Evolutionary conservation across 2,329 filamentous ascomycete genomes (phyloP), one percentile per base, ranked within the genome.

Genomic region (Scedosporium boydii): DNA sequence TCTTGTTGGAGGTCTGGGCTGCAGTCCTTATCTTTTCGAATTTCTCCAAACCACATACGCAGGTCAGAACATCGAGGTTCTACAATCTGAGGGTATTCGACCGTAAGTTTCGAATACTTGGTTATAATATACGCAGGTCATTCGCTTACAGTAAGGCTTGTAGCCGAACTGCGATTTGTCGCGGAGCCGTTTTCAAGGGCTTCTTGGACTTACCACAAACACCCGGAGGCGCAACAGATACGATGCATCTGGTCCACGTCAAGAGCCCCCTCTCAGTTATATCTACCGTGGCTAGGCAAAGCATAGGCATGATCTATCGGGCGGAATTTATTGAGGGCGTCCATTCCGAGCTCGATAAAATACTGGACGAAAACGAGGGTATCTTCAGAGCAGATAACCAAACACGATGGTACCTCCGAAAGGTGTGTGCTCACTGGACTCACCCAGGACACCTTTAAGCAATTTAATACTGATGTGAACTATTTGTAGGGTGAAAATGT

Each of bases 1-100:
- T 1, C 68, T 78, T 0, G 75, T 74, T 0, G 76, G 77, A 0
- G 77, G 76, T 0, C 74, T 78, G 5, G 76, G 77, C 0, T 65
- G 71, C 1, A 73, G 68, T 14, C 38, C 58, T 0, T 75, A 73
- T 4, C 62, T 78, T 0, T 66, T 16, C 42, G 14, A 46, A 46
- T 53, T 1, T 53, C 16, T 63, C 10, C 51, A 64, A 2, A 60
- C 61, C 0, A 59, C 78, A 0, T 62, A 64, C 0, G 18, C 38
- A 0, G 3, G 3, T 0, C 23, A 69, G 0, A 42, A 5, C 6
- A 65, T 61, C 0, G 67, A 67, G 0, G 59, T 78, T 1, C 63
- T 78, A 0, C 75, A 76, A 1, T 64, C 68, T 0, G 59, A 63
- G 0, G 70, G 71, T 0, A 65, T 61, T 0, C 70, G 68, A 3